Conservation (phyloP, 495 filamentous ascomycete genomes). For the Penicillium goetzii region DNA sequence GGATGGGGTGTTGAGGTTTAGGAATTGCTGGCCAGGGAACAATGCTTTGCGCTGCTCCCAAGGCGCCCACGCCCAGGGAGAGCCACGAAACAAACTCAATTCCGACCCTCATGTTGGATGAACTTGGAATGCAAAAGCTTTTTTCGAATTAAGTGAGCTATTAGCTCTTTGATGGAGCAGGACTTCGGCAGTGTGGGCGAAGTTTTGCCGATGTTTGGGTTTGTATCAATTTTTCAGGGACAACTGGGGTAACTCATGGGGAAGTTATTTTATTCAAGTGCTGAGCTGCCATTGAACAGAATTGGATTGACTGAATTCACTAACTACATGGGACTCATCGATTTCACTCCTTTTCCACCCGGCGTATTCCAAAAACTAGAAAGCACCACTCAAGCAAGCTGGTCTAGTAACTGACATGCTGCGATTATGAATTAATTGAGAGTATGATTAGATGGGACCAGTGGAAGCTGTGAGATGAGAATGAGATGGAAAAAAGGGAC, state of each 20-base stretch:
- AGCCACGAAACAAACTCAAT: neutral
- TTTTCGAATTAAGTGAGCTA: neutral
- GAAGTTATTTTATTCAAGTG: neutral
- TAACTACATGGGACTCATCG: constrained; percentile 6
- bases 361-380: neutral
- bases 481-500: neutral
- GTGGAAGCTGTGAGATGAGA: neutral
- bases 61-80: neutral
- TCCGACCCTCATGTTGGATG: neutral
- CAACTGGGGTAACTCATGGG: neutral
- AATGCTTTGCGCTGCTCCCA: neutral
- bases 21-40: constrained; percentile 6
- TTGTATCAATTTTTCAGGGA: neutral
- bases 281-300: neutral
- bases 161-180: neutral
- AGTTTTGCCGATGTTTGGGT: neutral
- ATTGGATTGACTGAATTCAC: neutral
- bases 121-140: neutral
- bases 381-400: constrained; percentile 3
- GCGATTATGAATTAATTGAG: constrained; percentile 8
- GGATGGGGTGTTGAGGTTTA: neutral
- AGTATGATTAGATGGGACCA: neutral
- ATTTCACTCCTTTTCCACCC: neutral
- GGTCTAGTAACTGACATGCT: constrained; percentile 3
- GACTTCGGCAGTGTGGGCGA: neutral